A percentile compares a stretch with the other conserved stretches of the same genome.
Evolutionary conservation across 2,329 filamentous ascomycete species (phyloP).

Genomic region (Pseudogymnoascus sp.): DNA sequence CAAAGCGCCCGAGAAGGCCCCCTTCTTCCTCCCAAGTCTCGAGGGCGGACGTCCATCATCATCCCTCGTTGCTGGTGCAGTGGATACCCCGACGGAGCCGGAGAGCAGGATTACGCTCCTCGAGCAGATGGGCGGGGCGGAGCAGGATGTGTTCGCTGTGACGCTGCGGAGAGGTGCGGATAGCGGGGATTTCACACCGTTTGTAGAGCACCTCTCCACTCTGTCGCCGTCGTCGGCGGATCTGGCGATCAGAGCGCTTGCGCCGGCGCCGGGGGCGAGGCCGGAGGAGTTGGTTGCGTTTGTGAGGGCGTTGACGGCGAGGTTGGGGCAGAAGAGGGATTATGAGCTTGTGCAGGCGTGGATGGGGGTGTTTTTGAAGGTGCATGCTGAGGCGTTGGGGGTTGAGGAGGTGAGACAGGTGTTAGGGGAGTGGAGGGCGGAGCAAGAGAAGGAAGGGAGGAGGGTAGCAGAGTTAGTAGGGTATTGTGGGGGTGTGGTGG

Average conservation of each 20-base stretch:
- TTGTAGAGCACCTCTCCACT: conserved; percentile 71
- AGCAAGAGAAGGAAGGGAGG: conserved; percentile 63
- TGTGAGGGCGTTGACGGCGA: conserved; percentile 66
- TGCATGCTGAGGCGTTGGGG: conserved; percentile 62
- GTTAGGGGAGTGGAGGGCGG: conserved; percentile 60
- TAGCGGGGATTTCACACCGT: conserved; percentile 53
- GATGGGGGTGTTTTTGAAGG: conserved; percentile 87
- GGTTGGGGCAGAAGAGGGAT: conserved; percentile 62
- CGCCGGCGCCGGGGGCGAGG: conserved; percentile 29
- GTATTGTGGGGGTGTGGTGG: conserved; percentile 79
- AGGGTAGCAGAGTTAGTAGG: conserved; percentile 71
- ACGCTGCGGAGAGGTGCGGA: conserved; percentile 46
- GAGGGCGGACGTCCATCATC: conserved; percentile 25
- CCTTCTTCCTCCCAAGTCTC: conserved; percentile 81
- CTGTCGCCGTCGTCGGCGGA: conserved; percentile 81
- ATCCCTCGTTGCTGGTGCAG: conserved; percentile 19
- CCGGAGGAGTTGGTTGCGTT: conserved; percentile 70
- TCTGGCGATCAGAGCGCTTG: conserved; percentile 79
- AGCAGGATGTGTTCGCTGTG: conserved; percentile 49
- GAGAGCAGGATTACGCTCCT: conserved; percentile 23
- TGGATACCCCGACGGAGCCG: conserved; percentile 20
- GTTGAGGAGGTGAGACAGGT: conserved; percentile 49
- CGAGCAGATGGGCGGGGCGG: conserved; percentile 21
- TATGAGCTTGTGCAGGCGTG: conserved; percentile 94
- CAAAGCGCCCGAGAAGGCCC: conserved; percentile 86